Percentiles rank a stretch among this genome's conserved stretches.
phyloP scores from a whole-genome alignment of 208 protist species.

The Trypanosoma melophagium region DNA sequence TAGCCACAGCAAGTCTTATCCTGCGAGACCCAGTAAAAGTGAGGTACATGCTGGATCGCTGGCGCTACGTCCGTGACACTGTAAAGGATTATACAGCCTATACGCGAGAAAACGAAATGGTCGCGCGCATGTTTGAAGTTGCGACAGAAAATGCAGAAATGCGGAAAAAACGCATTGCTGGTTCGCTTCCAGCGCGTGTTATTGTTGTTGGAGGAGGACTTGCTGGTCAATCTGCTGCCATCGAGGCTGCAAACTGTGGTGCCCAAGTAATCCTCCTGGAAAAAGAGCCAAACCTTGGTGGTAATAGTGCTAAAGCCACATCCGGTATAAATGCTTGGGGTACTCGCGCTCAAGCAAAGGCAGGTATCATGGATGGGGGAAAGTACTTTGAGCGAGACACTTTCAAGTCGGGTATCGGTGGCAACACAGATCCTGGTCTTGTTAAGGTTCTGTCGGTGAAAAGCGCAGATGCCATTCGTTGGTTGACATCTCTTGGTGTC shows the following conservation, averaged over 20 bases:
- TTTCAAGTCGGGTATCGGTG: constrained; percentile 59
- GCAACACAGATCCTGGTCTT: constrained; percentile 66
- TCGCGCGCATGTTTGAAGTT: constrained; percentile 71
- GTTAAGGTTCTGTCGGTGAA: constrained; percentile 83
- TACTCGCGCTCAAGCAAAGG: constrained; percentile 83
- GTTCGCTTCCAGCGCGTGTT: constrained; percentile 60
- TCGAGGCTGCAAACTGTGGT: constrained; percentile 77
- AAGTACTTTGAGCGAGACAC: constrained; percentile 87
- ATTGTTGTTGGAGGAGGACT: constrained; percentile 86
- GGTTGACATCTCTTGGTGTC: constrained; percentile 75
- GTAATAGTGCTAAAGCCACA: constrained; percentile 96
- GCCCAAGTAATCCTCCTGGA: constrained; percentile 92
- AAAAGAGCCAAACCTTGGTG: constrained; percentile 87
- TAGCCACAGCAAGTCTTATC: constrained; percentile 66
- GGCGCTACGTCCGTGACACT: constrained; percentile 39
- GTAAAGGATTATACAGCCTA: constrained; percentile 59
- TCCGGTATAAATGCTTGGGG: constrained; percentile 95
- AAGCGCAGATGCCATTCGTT: constrained; percentile 75
- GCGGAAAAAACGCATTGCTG: constrained; percentile 54
- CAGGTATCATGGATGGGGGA: constrained; percentile 56
- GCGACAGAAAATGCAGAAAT: constrained; percentile 56
- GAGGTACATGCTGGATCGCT: constrained; percentile 60
- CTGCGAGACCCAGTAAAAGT: constrained; percentile 59
- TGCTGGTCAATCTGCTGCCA: constrained; percentile 79
- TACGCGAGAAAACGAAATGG: constrained; percentile 46